Conservation (phyloP, 2,329 filamentous ascomycete species). For the Ilyonectria sp. region DNA sequence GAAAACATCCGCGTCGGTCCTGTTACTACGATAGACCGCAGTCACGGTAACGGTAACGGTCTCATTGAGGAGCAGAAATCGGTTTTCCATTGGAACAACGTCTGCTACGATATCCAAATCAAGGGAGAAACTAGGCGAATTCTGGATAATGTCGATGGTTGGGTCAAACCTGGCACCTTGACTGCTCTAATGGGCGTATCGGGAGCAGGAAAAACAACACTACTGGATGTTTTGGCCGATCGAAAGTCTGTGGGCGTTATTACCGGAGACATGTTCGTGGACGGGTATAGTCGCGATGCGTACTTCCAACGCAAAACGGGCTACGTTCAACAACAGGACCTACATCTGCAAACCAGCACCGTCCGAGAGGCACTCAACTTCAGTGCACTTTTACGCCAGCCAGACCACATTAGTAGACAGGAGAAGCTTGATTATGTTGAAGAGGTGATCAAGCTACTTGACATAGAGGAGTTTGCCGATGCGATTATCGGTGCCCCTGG, state of each 20-base stretch:
- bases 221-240: constrained; percentile 85
- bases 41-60: constrained; percentile 55
- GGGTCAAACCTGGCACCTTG: constrained; percentile 89
- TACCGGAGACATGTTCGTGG: constrained; percentile 80
- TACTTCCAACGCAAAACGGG: constrained; percentile 91
- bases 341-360: constrained; percentile 84
- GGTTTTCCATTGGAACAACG: constrained; percentile 85
- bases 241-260: constrained; percentile 89
- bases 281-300: constrained; percentile 75
- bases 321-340: constrained; percentile 90
- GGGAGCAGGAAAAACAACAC: constrained; percentile 89
- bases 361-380: constrained; percentile 88
- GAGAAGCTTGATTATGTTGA: too few species aligned
- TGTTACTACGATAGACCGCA: constrained; percentile 31
- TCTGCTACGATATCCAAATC: constrained; percentile 81
- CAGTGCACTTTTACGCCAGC: constrained; percentile 86
- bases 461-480: too few species aligned
- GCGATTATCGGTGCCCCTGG: too few species aligned
- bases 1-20: constrained; percentile 42
- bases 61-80: constrained; percentile 56
- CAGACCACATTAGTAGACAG: constrained; percentile 67
- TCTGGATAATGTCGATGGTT: constrained; percentile 86
- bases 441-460: too few species aligned
- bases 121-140: constrained; percentile 81
- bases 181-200: constrained; percentile 89